Conservation (phyloP, 306 rosid genomes). For the Crataegus laevigata region DNA sequence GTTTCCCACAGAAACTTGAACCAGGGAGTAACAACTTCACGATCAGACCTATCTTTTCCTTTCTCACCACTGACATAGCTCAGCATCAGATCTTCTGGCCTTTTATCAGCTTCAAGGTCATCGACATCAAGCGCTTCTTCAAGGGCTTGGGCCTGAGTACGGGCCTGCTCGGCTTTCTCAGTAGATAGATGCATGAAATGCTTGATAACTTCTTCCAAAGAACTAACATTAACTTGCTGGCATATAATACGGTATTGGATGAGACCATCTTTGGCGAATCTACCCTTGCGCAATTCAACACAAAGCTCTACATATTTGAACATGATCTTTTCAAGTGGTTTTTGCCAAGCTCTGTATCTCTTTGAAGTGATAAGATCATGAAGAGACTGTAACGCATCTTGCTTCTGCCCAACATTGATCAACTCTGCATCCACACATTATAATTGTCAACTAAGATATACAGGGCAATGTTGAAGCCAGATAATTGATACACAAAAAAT, state of each 20-base stretch:
- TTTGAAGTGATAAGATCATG: slow-evolving; percentile 90
- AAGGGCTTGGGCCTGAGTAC: slow-evolving; percentile 83
- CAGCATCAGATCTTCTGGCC: slow-evolving; percentile 94
- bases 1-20: slow-evolving; percentile 98
- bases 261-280: slow-evolving; percentile 94
- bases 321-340: slow-evolving; percentile 86
- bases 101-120: slow-evolving; percentile 92
- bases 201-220: slow-evolving; percentile 95
- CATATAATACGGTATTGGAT: slow-evolving; percentile 95
- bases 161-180: slow-evolving; percentile 97
- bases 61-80: slow-evolving; percentile 97
- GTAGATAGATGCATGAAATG: slow-evolving; percentile 95
- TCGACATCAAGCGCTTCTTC: slow-evolving; percentile 98
- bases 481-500: neutral
- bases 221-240: slow-evolving; percentile 91
- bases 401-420: slow-evolving; percentile 94
- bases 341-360: slow-evolving; percentile 93
- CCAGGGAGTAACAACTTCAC: slow-evolving; percentile 97
- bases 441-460: neutral
- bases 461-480: neutral
- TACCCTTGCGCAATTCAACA: slow-evolving; percentile 79
- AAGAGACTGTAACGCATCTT: slow-evolving; percentile 85
- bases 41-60: slow-evolving; percentile 89
- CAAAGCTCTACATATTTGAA: slow-evolving; percentile 92
- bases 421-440: slow-evolving; percentile 44